Conservation (phyloP, 176 grass and related monocot species). For the Pontederia paniculata region DNA sequence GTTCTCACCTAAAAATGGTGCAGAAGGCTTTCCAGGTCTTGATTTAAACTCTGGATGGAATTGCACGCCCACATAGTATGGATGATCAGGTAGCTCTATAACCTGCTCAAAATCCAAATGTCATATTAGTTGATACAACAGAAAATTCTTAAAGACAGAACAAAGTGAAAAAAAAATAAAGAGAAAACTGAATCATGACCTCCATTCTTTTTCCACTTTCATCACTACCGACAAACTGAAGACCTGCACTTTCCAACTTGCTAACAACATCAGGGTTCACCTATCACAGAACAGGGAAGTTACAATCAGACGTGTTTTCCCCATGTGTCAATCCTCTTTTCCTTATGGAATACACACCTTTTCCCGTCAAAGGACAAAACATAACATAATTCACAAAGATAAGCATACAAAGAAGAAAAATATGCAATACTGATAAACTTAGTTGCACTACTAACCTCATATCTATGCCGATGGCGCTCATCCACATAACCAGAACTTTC, state of each 20-base stretch:
- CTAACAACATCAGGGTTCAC: slow-evolving; percentile 78
- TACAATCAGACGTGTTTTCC: slow-evolving; percentile 1
- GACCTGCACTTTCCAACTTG: slow-evolving; percentile 55
- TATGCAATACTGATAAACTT: background rate
- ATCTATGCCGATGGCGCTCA: slow-evolving; percentile 98
- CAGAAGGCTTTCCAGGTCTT: slow-evolving; percentile 68
- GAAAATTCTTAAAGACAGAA: slow-evolving; percentile 6
- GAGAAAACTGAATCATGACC: slow-evolving; percentile 32
- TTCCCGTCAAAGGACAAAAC: background rate
- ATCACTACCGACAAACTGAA: slow-evolving; percentile 88
- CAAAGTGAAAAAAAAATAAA: slow-evolving; percentile 2
- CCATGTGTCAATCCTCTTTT: too few relatives aligned
- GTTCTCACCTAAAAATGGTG: slow-evolving; percentile 64
- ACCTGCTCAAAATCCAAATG: slow-evolving; percentile 29
- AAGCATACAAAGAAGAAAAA: background rate
- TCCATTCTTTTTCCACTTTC: slow-evolving; percentile 94
- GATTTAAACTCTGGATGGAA: slow-evolving; percentile 99
- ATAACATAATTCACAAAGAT: background rate
- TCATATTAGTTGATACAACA: background rate
- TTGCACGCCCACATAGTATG: slow-evolving; percentile 88
- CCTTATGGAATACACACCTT: background rate
- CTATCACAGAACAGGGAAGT: slow-evolving; percentile 26
- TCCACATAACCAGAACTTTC: slow-evolving; percentile 61
- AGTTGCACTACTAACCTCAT: slow-evolving; percentile 50
- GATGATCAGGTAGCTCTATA: slow-evolving; percentile 66